Conservation (phyloP, 2,329 filamentous ascomycete species). For the Setomelanomma holmii region DNA sequence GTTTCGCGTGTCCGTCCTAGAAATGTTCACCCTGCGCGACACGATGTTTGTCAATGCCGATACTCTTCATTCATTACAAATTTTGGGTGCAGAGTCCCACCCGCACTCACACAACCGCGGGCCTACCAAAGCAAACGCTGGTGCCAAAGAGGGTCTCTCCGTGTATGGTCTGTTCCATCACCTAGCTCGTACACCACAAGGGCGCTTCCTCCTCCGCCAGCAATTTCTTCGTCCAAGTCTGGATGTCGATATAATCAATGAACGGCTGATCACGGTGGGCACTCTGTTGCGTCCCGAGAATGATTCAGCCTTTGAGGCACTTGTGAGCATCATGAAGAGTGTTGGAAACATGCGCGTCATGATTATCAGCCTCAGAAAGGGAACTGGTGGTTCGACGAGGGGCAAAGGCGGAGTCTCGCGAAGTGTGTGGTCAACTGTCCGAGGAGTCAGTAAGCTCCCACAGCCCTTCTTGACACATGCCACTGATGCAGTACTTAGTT, state of each 20-base stretch:
- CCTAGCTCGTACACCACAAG: slow-evolving; percentile 79
- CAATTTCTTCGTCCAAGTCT: slow-evolving; percentile 81
- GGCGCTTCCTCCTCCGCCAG: slow-evolving; percentile 75
- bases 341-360: slow-evolving; percentile 78
- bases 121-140: slow-evolving; percentile 65
- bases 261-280: slow-evolving; percentile 74
- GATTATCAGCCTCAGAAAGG: slow-evolving; percentile 76
- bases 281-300: slow-evolving; percentile 75
- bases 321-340: slow-evolving; percentile 69
- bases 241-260: slow-evolving; percentile 70
- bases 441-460: slow-evolving; percentile 50
- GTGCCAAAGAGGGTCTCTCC: slow-evolving; percentile 81
- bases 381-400: slow-evolving; percentile 65
- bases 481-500: slow-evolving; percentile 64
- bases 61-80: slow-evolving; percentile 81
- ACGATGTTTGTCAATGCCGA: slow-evolving; percentile 82
- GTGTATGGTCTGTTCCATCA: slow-evolving; percentile 82
- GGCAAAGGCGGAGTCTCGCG: slow-evolving; percentile 65
- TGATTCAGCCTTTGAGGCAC: slow-evolving; percentile 58
- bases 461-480: slow-evolving; percentile 1
- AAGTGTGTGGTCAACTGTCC: slow-evolving; percentile 76
- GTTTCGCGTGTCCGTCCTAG: slow-evolving; percentile 69
- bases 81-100: slow-evolving; percentile 82
- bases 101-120: slow-evolving; percentile 82
- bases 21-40: slow-evolving; percentile 75